A percentile compares a stretch with the other conserved stretches of the same genome.
phyloP scores from a whole-genome alignment of 306 rosid genomes.

The Ormosia emarginata region DNA sequence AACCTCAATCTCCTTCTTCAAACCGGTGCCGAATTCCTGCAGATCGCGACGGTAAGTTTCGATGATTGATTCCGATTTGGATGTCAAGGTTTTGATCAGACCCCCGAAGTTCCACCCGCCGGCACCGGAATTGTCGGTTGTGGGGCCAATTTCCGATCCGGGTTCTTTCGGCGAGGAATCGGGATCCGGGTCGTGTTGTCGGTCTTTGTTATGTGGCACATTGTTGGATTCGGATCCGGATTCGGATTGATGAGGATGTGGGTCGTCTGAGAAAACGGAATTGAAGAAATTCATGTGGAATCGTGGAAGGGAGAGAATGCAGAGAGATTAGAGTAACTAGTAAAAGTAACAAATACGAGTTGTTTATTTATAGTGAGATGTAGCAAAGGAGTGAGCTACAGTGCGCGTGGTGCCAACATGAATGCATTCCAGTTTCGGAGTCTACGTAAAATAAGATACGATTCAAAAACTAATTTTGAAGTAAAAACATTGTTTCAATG shows the following conservation, averaged over 20 bases:
- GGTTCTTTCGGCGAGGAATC: background rate
- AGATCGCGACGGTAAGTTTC: conserved; percentile 94
- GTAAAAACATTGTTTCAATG: too few species aligned
- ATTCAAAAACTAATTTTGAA: too few species aligned
- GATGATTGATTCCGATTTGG: conserved; percentile 76
- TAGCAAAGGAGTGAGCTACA: too few species aligned
- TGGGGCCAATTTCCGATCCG: background rate
- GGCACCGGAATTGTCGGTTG: background rate
- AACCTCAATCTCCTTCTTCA: conserved; percentile 79
- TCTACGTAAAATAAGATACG: too few species aligned
- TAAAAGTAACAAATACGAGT: too few species aligned
- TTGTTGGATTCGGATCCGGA: background rate
- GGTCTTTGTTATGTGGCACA: background rate
- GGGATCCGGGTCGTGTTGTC: conserved; percentile 27
- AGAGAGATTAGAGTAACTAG: background rate
- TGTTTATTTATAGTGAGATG: too few species aligned
- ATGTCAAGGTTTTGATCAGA: conserved; percentile 54
- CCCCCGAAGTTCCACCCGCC: conserved; percentile 77
- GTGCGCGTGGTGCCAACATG: too few species aligned
- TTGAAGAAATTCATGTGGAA: conserved; percentile 74
- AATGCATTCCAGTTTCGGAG: too few species aligned
- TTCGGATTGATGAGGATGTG: conserved; percentile 18
- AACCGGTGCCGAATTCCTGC: conserved; percentile 68
- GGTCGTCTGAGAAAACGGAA: conserved; percentile 71
- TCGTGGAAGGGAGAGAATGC: background rate